Evolutionary conservation across 2,329 filamentous ascomycete genomes (phyloP).

Genomic region (Ophiostoma australiae): DNA sequence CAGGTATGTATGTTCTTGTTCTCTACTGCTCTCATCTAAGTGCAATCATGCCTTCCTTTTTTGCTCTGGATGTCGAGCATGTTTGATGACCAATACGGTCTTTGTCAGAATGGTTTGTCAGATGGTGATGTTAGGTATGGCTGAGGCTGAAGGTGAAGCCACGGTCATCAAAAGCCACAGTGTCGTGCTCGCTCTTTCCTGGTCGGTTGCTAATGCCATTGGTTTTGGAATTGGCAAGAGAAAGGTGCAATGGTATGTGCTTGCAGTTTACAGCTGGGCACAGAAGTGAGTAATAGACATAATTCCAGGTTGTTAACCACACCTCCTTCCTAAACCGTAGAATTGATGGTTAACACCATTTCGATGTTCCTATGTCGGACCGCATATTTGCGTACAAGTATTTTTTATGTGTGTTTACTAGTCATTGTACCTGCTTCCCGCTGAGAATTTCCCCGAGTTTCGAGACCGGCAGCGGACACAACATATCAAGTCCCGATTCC

Average conservation of each 20-base stretch:
- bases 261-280: background rate
- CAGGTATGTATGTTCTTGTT: background rate
- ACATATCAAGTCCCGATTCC: background rate
- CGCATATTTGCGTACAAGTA: background rate
- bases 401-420: background rate
- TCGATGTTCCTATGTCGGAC: background rate
- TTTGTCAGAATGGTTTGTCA: background rate
- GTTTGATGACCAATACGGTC: background rate
- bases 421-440: background rate
- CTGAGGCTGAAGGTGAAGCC: background rate
- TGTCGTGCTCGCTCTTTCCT: constrained; percentile 13
- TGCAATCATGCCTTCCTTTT: background rate
- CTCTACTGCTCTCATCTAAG: background rate
- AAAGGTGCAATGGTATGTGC: background rate
- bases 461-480: background rate
- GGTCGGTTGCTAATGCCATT: background rate
- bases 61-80: background rate
- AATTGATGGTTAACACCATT: background rate
- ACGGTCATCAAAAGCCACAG: background rate
- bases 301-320: background rate
- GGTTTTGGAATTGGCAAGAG: background rate
- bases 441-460: constrained; percentile 6
- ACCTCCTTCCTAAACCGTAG: background rate
- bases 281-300: background rate
- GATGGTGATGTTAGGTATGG: background rate